Conservation (phyloP, 108 stramenopile species). For the Aurantiochytrium sp. region DNA sequence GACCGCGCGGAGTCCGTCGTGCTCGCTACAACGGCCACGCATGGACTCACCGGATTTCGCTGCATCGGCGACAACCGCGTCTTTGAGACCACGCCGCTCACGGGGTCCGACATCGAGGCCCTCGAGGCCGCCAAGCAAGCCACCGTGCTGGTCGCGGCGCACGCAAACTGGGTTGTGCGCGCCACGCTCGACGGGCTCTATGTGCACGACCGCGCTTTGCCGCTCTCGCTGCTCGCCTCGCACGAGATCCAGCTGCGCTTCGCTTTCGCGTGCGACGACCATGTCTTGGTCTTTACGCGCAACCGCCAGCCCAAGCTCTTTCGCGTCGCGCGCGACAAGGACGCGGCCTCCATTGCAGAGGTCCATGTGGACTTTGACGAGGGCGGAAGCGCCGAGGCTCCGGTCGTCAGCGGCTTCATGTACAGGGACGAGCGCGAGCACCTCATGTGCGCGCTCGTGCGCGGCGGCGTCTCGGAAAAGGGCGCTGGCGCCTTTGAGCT, state of each 20-base stretch:
- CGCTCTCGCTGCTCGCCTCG: background rate
- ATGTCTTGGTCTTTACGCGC: background rate
- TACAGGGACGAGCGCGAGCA: background rate
- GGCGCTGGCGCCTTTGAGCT: conserved; percentile 19
- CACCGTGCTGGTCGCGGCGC: background rate
- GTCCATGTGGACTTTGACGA: background rate
- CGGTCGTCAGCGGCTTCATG: background rate
- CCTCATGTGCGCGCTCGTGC: background rate
- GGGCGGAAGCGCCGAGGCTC: background rate
- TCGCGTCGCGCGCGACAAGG: background rate
- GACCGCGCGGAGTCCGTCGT: background rate
- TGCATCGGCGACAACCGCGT: background rate
- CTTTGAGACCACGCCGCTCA: background rate
- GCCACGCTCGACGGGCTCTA: background rate
- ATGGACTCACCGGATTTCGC: background rate
- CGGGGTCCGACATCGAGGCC: background rate
- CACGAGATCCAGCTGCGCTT: background rate
- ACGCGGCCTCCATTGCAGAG: background rate
- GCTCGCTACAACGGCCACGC: background rate
- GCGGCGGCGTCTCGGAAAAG: conserved; percentile 1
- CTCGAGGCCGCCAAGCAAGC: background rate
- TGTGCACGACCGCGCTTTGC: background rate
- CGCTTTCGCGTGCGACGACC: background rate
- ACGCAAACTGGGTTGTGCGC: background rate
- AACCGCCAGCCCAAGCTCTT: background rate